Conservation (phyloP, 805 yeast species). For the Saccharomycopsis schoenii region DNA sequence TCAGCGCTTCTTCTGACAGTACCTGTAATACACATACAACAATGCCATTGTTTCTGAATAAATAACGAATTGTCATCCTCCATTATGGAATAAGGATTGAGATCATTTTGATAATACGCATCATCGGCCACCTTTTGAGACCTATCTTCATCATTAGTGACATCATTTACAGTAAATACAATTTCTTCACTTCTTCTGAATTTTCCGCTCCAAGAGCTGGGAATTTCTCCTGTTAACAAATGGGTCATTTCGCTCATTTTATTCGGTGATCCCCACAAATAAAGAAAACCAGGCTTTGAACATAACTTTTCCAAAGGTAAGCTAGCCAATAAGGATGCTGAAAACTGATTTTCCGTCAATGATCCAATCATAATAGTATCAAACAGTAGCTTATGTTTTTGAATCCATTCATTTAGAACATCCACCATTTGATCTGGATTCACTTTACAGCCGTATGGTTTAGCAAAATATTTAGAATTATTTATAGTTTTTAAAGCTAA, state of each 20-base stretch:
- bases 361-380: constrained; percentile 93
- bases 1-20: constrained; percentile 83
- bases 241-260: constrained; percentile 45
- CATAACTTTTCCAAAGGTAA: constrained; percentile 67
- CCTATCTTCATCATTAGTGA: constrained; percentile 45
- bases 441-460: constrained; percentile 58
- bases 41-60: constrained; percentile 84
- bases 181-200: constrained; percentile 87
- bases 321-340: constrained; percentile 49
- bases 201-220: constrained; percentile 38
- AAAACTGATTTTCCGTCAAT: constrained; percentile 61
- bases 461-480: constrained; percentile 39
- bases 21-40: constrained; percentile 96
- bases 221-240: constrained; percentile 29
- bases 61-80: constrained; percentile 39
- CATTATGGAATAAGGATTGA: neutral
- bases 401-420: constrained; percentile 52
- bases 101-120: constrained; percentile 26
- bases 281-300: constrained; percentile 77
- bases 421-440: constrained; percentile 43
- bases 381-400: constrained; percentile 49
- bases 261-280: constrained; percentile 76
- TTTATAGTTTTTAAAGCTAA: constrained; percentile 58
- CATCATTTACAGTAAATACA: constrained; percentile 66
- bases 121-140: neutral